Evolutionary conservation across 2,329 filamentous ascomycete species (phyloP).

Genomic region (Epichloe baconii): DNA sequence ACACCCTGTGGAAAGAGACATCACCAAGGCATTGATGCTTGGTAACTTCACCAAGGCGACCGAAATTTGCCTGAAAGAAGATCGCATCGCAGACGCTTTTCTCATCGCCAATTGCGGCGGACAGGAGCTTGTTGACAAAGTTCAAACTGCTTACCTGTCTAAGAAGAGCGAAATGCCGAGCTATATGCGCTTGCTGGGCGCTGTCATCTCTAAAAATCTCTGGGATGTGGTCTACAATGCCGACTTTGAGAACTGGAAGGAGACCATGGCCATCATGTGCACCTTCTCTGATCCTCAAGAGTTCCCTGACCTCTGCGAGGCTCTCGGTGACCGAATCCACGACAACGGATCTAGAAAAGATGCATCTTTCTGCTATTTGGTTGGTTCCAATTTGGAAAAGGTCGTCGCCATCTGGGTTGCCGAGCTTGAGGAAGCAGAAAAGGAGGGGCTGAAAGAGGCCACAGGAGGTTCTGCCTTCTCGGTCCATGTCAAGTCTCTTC

Average conservation of each 20-base stretch:
- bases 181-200: constrained; percentile 80
- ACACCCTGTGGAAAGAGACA: constrained; percentile 72
- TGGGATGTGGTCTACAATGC: constrained; percentile 98
- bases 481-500: constrained; percentile 75
- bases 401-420: constrained; percentile 88
- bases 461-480: constrained; percentile 74
- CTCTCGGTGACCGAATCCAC: constrained; percentile 78
- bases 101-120: constrained; percentile 96
- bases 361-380: constrained; percentile 91
- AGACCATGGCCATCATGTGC: constrained; percentile 89
- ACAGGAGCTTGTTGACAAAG: constrained; percentile 85
- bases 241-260: constrained; percentile 86
- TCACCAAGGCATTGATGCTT: constrained; percentile 78
- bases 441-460: constrained; percentile 55
- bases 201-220: constrained; percentile 88
- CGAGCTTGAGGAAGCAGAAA: constrained; percentile 76
- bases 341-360: constrained; percentile 72
- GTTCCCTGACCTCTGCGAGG: constrained; percentile 90
- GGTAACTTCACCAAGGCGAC: constrained; percentile 85
- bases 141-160: constrained; percentile 80
- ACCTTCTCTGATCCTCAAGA: constrained; percentile 86
- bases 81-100: constrained; percentile 89
- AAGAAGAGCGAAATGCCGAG: constrained; percentile 73
- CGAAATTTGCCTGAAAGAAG: constrained; percentile 75
- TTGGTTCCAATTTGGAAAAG: constrained; percentile 94